Conservation (phyloP, 257 asterid species). For the Galeopsis tetrahit region DNA sequence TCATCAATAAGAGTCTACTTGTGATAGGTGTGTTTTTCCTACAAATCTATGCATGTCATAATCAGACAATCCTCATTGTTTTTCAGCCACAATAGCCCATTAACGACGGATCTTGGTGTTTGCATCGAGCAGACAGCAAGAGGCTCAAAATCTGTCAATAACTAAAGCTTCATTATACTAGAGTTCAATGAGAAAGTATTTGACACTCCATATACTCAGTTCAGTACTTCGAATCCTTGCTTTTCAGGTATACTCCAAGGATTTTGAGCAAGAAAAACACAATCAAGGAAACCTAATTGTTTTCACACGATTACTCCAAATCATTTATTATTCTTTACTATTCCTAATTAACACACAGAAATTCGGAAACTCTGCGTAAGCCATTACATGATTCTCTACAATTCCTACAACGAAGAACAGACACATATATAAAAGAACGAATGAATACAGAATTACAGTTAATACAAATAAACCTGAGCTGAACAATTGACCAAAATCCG, state of each 20-base stretch:
- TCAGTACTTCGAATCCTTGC: not conserved
- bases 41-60: not conserved
- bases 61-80: conserved; percentile 2
- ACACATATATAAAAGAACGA: not conserved
- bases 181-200: not conserved
- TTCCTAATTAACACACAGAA: conserved; percentile 18
- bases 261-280: conserved; percentile 15
- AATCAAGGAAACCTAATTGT: not conserved
- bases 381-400: not conserved
- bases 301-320: not conserved
- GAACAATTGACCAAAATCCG: conserved; percentile 71
- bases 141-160: not conserved
- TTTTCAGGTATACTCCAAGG: not conserved
- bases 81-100: not conserved
- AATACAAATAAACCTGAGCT: conserved; percentile 66
- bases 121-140: not conserved
- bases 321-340: not conserved
- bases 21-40: too few relatives aligned
- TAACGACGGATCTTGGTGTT: not conserved
- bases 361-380: not conserved
- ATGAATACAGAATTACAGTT: not conserved
- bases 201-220: not conserved
- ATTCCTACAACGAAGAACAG: not conserved
- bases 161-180: not conserved
- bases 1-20: too few relatives aligned